Evolutionary conservation across 2,329 filamentous ascomycete genomes (phyloP), one percentile per base, ranked within the genome.

Genomic region (Aspergillus awamori): DNA sequence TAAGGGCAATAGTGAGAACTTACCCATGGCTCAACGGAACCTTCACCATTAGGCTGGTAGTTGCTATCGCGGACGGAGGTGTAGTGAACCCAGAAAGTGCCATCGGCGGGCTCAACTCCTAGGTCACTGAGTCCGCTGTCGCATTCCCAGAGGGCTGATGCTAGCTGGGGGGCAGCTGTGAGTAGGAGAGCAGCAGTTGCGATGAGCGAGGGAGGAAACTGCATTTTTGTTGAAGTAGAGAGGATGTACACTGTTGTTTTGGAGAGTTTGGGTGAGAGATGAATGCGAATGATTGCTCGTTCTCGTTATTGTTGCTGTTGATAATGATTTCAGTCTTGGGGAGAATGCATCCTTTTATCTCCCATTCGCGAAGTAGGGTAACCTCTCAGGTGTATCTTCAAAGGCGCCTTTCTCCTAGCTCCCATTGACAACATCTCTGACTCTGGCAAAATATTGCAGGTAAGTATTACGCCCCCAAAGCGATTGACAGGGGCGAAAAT

Each of bases 201-300:
- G 10, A 48, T 8, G 22, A 48, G 45, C 5, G 45, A 48, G n/a
- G 45, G n/a, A 26, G 24, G 11, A 22, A 48, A n/a, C 13, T 48
- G 45, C 45, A 48, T 28, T 13, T 48, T 48, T 2, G 7, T 3
- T 13, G 11, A 15, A n/a, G 2, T n/a, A 8, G 13, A 3, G 38
- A 41, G 38, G 1, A 20, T 8, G 6, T 17, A 15, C 5, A 15
- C 15, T 11, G 17, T 24, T 47, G 43, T 20, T 20, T 20, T 20
- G 20, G 20, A 47, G 10, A 24, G 10, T 5, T 17, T n/a, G 15
- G 15, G 8, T 28, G 11, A n/a, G 8, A 8, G 30, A 3, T 5
- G 24, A n/a, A 15, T 2, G 8, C 2, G 7, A 17, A 10, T 13
- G 22, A 26, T n/a, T n/a, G 47, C 13, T 79, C 80, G 28, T 43